Conservation (phyloP, 2,329 filamentous ascomycete genomes). For the Plenodomus tracheiphilus region DNA sequence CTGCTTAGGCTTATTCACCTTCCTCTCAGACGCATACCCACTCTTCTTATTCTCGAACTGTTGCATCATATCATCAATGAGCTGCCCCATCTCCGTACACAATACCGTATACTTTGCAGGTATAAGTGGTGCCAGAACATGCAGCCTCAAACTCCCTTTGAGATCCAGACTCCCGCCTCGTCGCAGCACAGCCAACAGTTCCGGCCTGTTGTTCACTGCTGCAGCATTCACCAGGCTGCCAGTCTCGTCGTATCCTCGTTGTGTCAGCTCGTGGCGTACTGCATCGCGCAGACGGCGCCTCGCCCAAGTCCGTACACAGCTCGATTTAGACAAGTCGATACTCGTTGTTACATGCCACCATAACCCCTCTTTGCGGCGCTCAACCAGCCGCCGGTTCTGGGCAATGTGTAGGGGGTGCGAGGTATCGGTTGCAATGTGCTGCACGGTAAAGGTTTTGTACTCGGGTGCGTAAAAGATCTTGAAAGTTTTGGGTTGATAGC, state of each 20-base stretch:
- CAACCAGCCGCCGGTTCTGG: slow-evolving; percentile 19
- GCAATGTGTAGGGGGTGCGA: slow-evolving; percentile 32
- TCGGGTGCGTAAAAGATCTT: slow-evolving; percentile 25
- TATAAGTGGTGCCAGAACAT: slow-evolving; percentile 23
- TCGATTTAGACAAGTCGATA: slow-evolving; percentile 31
- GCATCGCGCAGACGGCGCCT: slow-evolving; percentile 36
- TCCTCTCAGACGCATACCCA: neutral
- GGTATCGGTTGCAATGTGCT: slow-evolving; percentile 22
- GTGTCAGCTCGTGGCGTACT: slow-evolving; percentile 32
- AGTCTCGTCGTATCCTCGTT: slow-evolving; percentile 31
- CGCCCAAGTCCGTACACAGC: slow-evolving; percentile 38
- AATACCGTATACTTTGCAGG: slow-evolving; percentile 34
- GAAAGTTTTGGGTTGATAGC: slow-evolving; percentile 13
- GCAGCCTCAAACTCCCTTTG: slow-evolving; percentile 32
- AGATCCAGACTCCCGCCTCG: slow-evolving; percentile 13
- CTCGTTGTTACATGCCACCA: slow-evolving; percentile 38
- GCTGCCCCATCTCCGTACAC: slow-evolving; percentile 19
- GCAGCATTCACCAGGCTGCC: slow-evolving; percentile 22
- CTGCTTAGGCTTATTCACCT: neutral
- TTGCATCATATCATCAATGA: slow-evolving; percentile 18
- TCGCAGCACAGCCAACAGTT: slow-evolving; percentile 5
- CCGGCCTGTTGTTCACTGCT: neutral
- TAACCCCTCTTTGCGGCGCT: slow-evolving; percentile 29
- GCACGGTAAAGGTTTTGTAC: slow-evolving; percentile 29
- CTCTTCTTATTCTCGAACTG: neutral